Evolutionary conservation across 345 rosid genomes (phyloP).

Genomic region (Sisymbrium irio): DNA sequence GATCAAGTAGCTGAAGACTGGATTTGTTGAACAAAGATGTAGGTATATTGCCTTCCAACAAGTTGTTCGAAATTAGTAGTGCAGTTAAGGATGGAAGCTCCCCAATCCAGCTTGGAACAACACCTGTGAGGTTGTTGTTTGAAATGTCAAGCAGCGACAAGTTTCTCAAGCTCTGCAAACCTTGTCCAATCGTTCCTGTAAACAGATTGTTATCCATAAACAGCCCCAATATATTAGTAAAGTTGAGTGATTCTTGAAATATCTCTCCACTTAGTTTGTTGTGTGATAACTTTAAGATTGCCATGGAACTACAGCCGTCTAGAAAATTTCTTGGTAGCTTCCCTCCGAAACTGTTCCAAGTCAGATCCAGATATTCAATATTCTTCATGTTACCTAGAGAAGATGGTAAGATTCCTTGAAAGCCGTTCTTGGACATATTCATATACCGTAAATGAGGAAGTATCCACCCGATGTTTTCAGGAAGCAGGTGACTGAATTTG

Average conservation of each 20-base stretch:
- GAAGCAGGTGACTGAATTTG: neutral
- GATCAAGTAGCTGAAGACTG: neutral
- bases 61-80: neutral
- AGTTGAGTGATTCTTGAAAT: neutral
- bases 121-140: slow-evolving; percentile 4
- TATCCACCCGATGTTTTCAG: slow-evolving; percentile 7
- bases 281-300: neutral
- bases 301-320: neutral
- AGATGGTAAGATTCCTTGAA: slow-evolving; percentile 6
- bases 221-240: neutral
- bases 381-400: neutral
- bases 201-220: neutral
- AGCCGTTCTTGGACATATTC: neutral
- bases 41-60: neutral
- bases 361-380: neutral
- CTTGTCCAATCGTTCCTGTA: slow-evolving; percentile 10
- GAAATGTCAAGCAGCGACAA: neutral
- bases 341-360: slow-evolving; percentile 9
- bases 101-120: slow-evolving; percentile 13
- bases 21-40: neutral
- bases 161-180: neutral
- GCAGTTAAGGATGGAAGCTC: neutral
- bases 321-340: neutral
- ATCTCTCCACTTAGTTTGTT: slow-evolving; percentile 4
- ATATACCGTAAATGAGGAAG: neutral